Percentiles rank a stretch among this genome's conserved stretches.
These are phyloP conservation scores for Chloris gayana DNA, from an alignment of 176 grass and related monocot species.

Conservation along the genomic window DNA sequence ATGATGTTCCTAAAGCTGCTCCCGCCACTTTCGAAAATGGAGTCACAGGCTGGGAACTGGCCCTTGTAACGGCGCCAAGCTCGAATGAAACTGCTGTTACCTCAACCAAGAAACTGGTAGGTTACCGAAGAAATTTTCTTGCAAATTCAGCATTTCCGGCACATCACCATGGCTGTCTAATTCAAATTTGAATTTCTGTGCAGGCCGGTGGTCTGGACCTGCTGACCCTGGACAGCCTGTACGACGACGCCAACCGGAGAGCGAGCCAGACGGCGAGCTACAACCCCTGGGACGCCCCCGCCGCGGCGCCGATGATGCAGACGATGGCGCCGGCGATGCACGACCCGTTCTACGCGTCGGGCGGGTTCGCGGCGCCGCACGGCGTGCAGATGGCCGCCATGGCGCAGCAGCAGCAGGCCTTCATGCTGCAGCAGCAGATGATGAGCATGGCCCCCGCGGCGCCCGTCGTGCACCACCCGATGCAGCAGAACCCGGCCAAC, in stretches of 20 bases:
- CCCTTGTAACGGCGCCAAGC: slow-evolving; percentile 82
- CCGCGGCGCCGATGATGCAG: slow-evolving; percentile 50
- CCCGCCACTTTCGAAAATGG: slow-evolving; percentile 58
- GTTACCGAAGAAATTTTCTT: not conserved
- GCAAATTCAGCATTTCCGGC: not conserved
- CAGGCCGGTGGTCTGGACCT: slow-evolving; percentile 93
- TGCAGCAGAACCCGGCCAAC: slow-evolving; percentile 55
- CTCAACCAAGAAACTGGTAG: slow-evolving; percentile 91
- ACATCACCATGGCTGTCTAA: not conserved
- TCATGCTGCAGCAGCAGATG: slow-evolving; percentile 92
- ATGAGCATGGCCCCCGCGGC: slow-evolving; percentile 48
- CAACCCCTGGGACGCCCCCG: slow-evolving; percentile 87
- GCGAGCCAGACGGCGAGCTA: slow-evolving; percentile 84
- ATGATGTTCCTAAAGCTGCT: slow-evolving; percentile 59
- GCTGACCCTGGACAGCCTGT: slow-evolving; percentile 90
- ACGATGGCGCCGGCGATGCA: slow-evolving; percentile 44
- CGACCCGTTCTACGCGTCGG: slow-evolving; percentile 83
- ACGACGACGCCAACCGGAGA: slow-evolving; percentile 77
- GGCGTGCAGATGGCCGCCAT: slow-evolving; percentile 79
- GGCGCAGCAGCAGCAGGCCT: slow-evolving; percentile 89
- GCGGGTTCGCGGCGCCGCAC: slow-evolving; percentile 60
- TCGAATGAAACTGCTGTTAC: slow-evolving; percentile 72
- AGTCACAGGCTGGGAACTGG: slow-evolving; percentile 95
- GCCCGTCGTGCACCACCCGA: slow-evolving; percentile 1
- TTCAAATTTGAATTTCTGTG: not conserved